Percentiles rank a stretch among this genome's conserved stretches.
These are phyloP conservation scores for Dendrocalamus sinicus DNA, from an alignment of 176 grass and related monocot species.

Conservation along the genomic window DNA sequence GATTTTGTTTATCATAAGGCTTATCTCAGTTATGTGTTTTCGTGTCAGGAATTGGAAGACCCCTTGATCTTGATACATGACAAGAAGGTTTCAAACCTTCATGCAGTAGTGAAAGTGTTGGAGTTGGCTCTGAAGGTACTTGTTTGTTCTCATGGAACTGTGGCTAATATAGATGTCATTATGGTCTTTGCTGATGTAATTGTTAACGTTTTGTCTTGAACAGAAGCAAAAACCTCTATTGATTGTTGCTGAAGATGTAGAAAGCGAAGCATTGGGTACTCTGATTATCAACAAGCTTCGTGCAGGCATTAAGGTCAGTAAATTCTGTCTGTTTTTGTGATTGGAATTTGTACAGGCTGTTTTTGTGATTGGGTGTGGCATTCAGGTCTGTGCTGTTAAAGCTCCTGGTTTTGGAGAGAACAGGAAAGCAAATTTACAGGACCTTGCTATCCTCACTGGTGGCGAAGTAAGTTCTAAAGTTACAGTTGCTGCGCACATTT, in stretches of 20 bases:
- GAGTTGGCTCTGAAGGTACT: slow-evolving; percentile 85
- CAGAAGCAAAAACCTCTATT: slow-evolving; percentile 91
- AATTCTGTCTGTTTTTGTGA: background rate
- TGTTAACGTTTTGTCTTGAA: slow-evolving; percentile 24
- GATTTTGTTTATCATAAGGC: background rate
- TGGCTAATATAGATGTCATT: background rate
- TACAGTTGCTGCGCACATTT: background rate
- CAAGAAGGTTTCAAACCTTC: slow-evolving; percentile 87
- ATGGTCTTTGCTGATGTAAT: background rate
- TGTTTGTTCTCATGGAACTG: background rate
- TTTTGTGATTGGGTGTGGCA: background rate
- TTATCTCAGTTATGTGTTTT: background rate
- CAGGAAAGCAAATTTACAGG: slow-evolving; percentile 91
- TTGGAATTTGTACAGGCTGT: background rate
- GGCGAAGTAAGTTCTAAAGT: slow-evolving; percentile 61
- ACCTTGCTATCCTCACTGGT: slow-evolving; percentile 88
- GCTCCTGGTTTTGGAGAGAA: slow-evolving; percentile 99
- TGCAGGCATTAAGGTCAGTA: slow-evolving; percentile 88
- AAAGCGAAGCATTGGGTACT: slow-evolving; percentile 95
- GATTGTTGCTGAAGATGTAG: slow-evolving; percentile 97
- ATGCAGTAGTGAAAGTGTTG: slow-evolving; percentile 81
- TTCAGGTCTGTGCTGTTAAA: slow-evolving; percentile 96
- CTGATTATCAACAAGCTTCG: slow-evolving; percentile 97
- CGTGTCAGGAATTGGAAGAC: slow-evolving; percentile 81
- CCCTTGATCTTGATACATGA: slow-evolving; percentile 96